A percentile compares a stretch with the other conserved stretches of the same genome.
phyloP scores from a whole-genome alignment of 2,329 filamentous ascomycete species.

The Trichoderma koningiopsis region DNA sequence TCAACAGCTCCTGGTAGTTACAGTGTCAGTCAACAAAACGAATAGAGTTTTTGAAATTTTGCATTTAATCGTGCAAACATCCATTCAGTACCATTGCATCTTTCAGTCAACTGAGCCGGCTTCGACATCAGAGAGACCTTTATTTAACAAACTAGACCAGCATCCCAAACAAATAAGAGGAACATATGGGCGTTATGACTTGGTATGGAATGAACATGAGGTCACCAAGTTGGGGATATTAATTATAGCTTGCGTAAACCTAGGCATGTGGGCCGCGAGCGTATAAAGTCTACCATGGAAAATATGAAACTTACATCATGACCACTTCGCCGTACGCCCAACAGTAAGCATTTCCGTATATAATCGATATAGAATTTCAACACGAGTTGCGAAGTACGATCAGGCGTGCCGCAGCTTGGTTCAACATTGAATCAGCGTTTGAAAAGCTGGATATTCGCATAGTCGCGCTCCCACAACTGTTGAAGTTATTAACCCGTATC shows the following conservation, averaged over 20 bases:
- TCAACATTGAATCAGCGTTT: background rate
- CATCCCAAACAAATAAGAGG: background rate
- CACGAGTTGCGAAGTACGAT: too few relatives aligned
- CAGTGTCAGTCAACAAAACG: background rate
- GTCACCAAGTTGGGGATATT: background rate
- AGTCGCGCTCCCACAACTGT: background rate
- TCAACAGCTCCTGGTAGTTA: background rate
- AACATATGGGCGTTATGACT: background rate
- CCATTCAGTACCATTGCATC: background rate
- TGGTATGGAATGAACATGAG: background rate
- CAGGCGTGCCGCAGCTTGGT: background rate
- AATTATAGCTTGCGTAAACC: background rate
- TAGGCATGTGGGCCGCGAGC: background rate
- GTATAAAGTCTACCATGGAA: background rate
- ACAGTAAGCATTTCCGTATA: background rate
- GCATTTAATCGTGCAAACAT: background rate
- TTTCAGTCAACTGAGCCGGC: background rate
- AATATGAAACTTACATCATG: background rate
- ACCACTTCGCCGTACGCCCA: background rate
- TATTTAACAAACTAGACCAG: background rate
- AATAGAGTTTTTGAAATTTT: background rate
- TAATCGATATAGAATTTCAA: too few relatives aligned
- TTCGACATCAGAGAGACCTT: background rate
- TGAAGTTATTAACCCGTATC: too few relatives aligned
- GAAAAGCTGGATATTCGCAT: background rate